Evolutionary conservation across 495 filamentous ascomycete species (phyloP), one percentile per base, ranked within the genome.

Genomic region (Lasiosphaeriaceae sp.): DNA sequence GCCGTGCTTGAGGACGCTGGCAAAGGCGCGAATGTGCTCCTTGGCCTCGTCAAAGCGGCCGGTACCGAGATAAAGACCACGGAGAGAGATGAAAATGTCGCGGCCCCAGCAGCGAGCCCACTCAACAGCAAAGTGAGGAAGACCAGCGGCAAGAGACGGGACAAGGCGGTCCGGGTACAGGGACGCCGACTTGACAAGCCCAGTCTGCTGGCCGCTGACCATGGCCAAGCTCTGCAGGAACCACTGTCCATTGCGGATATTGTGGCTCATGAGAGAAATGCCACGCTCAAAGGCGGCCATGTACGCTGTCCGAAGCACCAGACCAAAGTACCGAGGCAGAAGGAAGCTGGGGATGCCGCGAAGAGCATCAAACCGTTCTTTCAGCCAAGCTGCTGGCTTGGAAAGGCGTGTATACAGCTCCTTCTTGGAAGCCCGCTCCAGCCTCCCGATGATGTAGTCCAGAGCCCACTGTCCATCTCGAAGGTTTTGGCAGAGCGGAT

Each of bases 71-170:
- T 87, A 90, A 14, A 99, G 78, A 47, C 95, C 95, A 31, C 95
- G 85, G 14, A 96, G 80, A 21, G 95, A 93, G 58, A 99, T 97
- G 72, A 97, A 97, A 14, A 96, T 86, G 73, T 99, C 95, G 21
- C 95, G 85, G 39, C 95, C 95, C 95, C 95, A 99, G 71, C 92
- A 96, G 54, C 95, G 81, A 52, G 94, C 90, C 90, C 94, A 99
- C 57, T 92, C 86, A 4, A 86, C 85, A 11, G 95, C 84, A 70
- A 99, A 99, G 74, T 99, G 95, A 12, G 95, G 95, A 19, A 99
- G 74, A 2, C 95, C 95, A 50, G 95, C 95, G 19, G 95, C 94
- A 60, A 99, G 80, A 46, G 88, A 91, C 20, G 92, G 88, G 3
- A 96, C 90, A 31, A 79, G 77, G 65, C 90, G 91, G 49, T 81